Evolutionary conservation across 768 basidiomycete species (phyloP).

Genomic region (Leccinellum luteum): DNA sequence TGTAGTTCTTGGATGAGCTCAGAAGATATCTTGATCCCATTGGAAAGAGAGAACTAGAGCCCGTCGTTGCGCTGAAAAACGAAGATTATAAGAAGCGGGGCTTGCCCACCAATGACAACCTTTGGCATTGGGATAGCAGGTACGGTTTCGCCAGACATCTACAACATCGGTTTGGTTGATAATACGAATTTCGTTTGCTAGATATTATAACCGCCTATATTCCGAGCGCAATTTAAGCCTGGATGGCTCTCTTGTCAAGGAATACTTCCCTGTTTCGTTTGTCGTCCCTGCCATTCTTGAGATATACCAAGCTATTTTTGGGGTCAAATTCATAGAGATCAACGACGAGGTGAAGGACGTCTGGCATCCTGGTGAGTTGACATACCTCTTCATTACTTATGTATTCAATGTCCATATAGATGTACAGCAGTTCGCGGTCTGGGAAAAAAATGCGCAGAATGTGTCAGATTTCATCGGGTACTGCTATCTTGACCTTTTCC

Average conservation of each 20-base stretch:
- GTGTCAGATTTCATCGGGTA: constrained; percentile 76
- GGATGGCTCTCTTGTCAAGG: constrained; percentile 78
- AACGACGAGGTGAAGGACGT: constrained; percentile 57
- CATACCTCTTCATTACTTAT: background rate
- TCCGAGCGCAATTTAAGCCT: constrained; percentile 65
- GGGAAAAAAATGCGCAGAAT: constrained; percentile 75
- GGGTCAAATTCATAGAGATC: constrained; percentile 60
- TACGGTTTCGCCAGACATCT: constrained; percentile 33
- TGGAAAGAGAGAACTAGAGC: constrained; percentile 62
- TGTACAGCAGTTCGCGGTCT: constrained; percentile 81
- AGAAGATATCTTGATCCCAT: constrained; percentile 69
- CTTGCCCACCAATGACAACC: constrained; percentile 61
- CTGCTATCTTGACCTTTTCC: constrained; percentile 87
- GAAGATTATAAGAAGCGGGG: constrained; percentile 62
- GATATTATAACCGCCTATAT: constrained; percentile 38
- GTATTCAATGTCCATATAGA: constrained; percentile 40
- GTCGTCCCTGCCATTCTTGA: constrained; percentile 80
- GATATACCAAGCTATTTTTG: constrained; percentile 81
- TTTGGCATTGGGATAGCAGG: constrained; percentile 81
- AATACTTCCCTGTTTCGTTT: constrained; percentile 84
- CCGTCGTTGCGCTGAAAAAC: constrained; percentile 67
- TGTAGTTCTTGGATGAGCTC: constrained; percentile 73
- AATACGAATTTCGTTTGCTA: constrained; percentile 5
- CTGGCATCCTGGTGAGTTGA: constrained; percentile 72
- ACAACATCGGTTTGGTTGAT: background rate